Evolutionary conservation across 1,139 yeast species (phyloP), one percentile per base, ranked within the genome.

Genomic region (Blastobotrys proliferans): DNA sequence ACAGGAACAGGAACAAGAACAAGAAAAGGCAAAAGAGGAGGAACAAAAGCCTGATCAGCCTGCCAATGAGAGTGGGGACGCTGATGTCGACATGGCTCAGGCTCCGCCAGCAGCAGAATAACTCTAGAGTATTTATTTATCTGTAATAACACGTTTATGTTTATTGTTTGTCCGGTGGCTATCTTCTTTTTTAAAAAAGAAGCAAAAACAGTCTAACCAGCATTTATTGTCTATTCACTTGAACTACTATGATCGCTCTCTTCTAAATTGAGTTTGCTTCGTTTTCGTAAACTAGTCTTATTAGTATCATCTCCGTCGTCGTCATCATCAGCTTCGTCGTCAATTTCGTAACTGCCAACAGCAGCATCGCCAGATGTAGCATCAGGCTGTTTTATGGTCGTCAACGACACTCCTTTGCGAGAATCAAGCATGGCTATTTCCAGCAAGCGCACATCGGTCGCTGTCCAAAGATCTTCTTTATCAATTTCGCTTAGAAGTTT

Each of bases 381-480:
- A 20, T 41, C 41, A 6, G 41, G 27, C 14, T 46, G 42, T 41
- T 76, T 77, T 35, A 79, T 55, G 16, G 68, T 63, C 25, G 80
- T 53, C 51, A 82, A 76, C 4, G 78, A 67, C 4, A 82, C 62
- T 2, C 86, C 78, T 36, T 73, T 70, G 53, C 85, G 66, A 0
- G 86, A 85, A 3, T 55, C 53, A 11, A 19, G 32, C 13, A 42
- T 32, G 2, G 50, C 49, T 8, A 16, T 17, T 11, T 20, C 29
- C 72, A 53, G 78, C 75, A 9, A 14, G 59, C 57, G 16, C 58
- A 52, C 72, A 51, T 79, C 76, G 9, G 68, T 69, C 19, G 65
- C 65, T 25, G 74, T 73, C 84, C 87, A 81, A 11, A 60, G 59
- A 14, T 68, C 68, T 44, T 73, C 75, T 18, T 31, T 22, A 3